phyloP scores from a whole-genome alignment of 371 early-diverging fungal genomes.

The Conidiobolus coronatus region DNA sequence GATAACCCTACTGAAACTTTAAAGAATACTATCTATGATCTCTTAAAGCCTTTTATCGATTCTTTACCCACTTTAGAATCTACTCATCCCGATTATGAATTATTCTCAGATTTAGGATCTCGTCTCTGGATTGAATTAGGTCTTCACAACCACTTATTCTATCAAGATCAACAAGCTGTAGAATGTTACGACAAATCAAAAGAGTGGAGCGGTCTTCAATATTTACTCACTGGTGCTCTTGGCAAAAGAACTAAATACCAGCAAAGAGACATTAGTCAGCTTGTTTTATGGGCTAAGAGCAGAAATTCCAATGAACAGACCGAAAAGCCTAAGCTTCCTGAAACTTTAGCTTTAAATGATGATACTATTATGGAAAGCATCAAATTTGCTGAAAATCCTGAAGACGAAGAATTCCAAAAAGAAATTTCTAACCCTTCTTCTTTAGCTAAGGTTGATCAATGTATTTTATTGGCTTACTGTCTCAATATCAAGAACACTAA shows the following conservation, averaged over 20 bases:
- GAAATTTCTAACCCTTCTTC: constrained; percentile 18
- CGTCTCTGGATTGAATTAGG: constrained; percentile 54
- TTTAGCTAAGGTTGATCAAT: constrained; percentile 62
- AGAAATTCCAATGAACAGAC: constrained; percentile 10
- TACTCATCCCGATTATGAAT: neutral
- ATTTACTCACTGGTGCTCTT: constrained; percentile 65
- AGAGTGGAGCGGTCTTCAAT: constrained; percentile 47
- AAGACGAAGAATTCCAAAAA: constrained; percentile 3
- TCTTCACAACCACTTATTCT: constrained; percentile 48
- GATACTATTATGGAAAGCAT: constrained; percentile 75
- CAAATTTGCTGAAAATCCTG: constrained; percentile 20
- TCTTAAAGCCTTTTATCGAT: constrained; percentile 10
- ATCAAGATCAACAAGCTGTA: constrained; percentile 40
- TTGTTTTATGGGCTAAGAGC: constrained; percentile 73
- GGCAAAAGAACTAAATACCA: constrained; percentile 90
- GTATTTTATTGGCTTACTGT: constrained; percentile 69
- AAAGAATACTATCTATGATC: constrained; percentile 18
- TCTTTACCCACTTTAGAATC: constrained; percentile 3
- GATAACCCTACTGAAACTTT: constrained; percentile 64
- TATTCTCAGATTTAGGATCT: constrained; percentile 18
- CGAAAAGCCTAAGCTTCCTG: constrained; percentile 20
- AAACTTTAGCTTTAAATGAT: constrained; percentile 57
- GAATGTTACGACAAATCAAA: constrained; percentile 45
- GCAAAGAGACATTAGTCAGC: constrained; percentile 55
- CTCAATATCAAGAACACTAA: constrained; percentile 82